Conservation (phyloP, 129 eudicot genomes). For the Chrysanthemum lavandulifolium region DNA sequence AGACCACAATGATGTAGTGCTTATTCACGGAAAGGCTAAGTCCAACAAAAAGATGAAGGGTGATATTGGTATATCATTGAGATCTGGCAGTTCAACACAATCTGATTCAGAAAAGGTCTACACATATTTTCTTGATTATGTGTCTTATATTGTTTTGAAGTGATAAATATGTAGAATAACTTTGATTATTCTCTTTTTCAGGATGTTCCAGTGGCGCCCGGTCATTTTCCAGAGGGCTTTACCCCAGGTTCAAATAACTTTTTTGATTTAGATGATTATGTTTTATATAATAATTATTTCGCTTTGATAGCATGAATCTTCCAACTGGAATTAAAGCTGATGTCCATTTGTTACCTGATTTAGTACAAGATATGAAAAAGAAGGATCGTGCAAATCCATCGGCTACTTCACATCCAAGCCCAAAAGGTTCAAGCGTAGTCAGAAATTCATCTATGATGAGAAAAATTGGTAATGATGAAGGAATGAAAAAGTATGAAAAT, state of each 20-base stretch:
- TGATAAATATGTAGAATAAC: background rate
- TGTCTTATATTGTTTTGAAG: constrained; percentile 11
- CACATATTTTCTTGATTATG: constrained; percentile 1
- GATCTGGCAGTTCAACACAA: constrained; percentile 19
- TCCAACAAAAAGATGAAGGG: constrained; percentile 50
- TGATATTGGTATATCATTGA: constrained; percentile 24
- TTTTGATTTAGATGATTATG: constrained; percentile 37
- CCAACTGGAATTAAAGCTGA: constrained; percentile 79
- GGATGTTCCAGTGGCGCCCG: constrained; percentile 9
- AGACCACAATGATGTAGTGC: constrained; percentile 37
- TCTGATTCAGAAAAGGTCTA: constrained; percentile 14
- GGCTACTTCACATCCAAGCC: constrained; percentile 1
- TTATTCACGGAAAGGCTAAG: constrained; percentile 33
- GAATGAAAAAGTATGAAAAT: constrained; percentile 38
- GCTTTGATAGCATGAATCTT: constrained; percentile 63
- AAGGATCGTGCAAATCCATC: too few species aligned
- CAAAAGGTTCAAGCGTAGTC: background rate
- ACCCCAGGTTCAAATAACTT: constrained; percentile 29
- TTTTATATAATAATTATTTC: constrained; percentile 39
- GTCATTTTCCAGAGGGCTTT: background rate
- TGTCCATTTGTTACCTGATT: constrained; percentile 54
- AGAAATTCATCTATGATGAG: background rate
- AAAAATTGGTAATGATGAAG: constrained; percentile 33
- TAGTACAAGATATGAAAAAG: background rate
- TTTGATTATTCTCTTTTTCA: constrained; percentile 4